Percentiles rank a stretch among this genome's conserved stretches.
Conservation (phyloP, 805 yeast genomes). For the Sugiyamaella qingdaonensis region DNA sequence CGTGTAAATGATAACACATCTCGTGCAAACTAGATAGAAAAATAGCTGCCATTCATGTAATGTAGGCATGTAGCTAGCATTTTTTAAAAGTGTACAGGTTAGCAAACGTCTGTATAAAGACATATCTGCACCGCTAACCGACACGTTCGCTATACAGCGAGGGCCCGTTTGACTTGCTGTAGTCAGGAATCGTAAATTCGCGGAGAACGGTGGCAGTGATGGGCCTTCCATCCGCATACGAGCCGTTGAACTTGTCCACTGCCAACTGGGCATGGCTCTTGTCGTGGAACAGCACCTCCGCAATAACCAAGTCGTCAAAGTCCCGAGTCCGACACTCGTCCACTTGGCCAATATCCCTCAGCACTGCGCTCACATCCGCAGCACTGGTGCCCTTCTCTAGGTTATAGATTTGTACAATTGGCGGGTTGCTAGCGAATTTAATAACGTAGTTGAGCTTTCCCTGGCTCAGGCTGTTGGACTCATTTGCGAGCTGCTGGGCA, state of each 20-base stretch:
- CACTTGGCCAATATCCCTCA: conserved; percentile 25
- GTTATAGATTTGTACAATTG: conserved; percentile 28
- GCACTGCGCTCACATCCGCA: conserved; percentile 28
- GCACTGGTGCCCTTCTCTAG: conserved; percentile 32
- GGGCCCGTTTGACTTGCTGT: conserved; percentile 18
- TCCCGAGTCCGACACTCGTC: conserved; percentile 20
- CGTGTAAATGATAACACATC: too few species aligned
- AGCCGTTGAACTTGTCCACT: conserved; percentile 37
- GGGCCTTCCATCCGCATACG: conserved; percentile 46
- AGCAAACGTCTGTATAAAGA: too few species aligned
- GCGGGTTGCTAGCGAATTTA: conserved; percentile 21
- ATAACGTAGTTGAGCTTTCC: neutral
- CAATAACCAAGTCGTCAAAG: conserved; percentile 18
- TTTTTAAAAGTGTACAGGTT: too few species aligned
- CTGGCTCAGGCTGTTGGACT: neutral
- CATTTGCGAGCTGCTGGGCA: neutral
- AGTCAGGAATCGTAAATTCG: conserved; percentile 14
- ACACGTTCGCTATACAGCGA: conserved; percentile 19
- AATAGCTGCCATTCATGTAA: too few species aligned
- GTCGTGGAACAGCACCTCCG: conserved; percentile 28
- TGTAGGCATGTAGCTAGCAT: too few species aligned
- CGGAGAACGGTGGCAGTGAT: conserved; percentile 34
- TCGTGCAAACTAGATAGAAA: too few species aligned
- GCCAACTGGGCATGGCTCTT: conserved; percentile 33
- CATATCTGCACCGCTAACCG: too few species aligned